Evolutionary conservation across 2,329 filamentous ascomycete species (phyloP).

Genomic region (Colletotrichum kahawae): DNA sequence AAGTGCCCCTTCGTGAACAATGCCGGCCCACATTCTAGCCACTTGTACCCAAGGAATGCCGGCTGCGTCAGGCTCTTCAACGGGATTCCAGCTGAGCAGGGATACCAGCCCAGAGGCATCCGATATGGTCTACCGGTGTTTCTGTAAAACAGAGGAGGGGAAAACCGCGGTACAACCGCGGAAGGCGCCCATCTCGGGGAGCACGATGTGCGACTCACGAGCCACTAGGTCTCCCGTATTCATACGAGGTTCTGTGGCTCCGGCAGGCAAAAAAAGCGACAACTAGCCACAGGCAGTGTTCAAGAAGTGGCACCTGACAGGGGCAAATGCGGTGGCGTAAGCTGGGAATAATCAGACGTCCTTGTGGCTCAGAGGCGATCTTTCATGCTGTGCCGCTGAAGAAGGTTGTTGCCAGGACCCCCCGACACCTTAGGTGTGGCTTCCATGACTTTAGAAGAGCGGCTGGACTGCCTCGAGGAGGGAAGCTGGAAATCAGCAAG

Average conservation of each 20-base stretch:
- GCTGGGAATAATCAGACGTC: constrained; percentile 4
- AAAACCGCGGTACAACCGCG: background rate
- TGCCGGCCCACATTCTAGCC: constrained; percentile 6
- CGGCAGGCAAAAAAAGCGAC: background rate
- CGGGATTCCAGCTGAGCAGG: constrained; percentile 8
- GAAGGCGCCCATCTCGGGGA: background rate
- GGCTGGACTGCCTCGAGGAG: background rate
- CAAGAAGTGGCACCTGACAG: background rate
- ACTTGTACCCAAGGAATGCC: constrained; percentile 7
- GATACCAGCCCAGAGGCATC: constrained; percentile 13
- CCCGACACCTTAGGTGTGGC: background rate
- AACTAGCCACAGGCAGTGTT: constrained; percentile 11
- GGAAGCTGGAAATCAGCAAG: background rate
- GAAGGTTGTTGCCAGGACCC: background rate
- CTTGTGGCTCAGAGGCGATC: constrained; percentile 22
- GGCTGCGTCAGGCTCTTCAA: constrained; percentile 3
- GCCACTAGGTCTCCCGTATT: constrained; percentile 1
- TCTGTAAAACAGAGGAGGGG: background rate
- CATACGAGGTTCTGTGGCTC: background rate
- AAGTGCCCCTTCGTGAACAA: constrained; percentile 8
- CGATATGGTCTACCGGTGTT: constrained; percentile 1
- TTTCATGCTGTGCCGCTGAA: constrained; percentile 12
- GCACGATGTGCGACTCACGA: constrained; percentile 17
- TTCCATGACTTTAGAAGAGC: background rate
- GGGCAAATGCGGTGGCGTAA: constrained; percentile 9